Base-by-base conservation (phyloP, 345 rosid species). In the Eucalyptus guilfoylei region DNA sequence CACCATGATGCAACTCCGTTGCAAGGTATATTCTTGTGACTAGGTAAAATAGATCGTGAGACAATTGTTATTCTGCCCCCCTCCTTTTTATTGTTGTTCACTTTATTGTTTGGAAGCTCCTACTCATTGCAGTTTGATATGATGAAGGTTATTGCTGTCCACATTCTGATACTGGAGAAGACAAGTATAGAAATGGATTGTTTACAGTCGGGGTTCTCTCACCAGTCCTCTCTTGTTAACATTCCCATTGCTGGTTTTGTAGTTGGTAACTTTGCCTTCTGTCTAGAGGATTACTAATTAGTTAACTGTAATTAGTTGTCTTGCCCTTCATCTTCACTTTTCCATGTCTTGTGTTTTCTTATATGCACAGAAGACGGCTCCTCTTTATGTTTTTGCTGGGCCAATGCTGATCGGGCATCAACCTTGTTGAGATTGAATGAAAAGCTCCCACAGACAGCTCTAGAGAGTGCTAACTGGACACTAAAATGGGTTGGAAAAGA, bases 181-280 rank as follows among this genome's bases (percentile, higher is more conserved):
- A 54, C 45, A 49, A 89, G 85, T 47, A 83, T 52, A 45, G 88
- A 91, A 58, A 87, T 86, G 90, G 86, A 90, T 87, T 40, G 72
- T 85, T 54, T 88, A 86, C 87, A 19, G 44, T 89, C 92, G 28
- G 89, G 92, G 83, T 90, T 88, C 86, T 83, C 88, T 85, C 88
- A 91, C 42, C 87, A 23, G 88, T 42, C 90, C 88, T 89, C 89
- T 64, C 91, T 30, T 91, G 87, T 97, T 80, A 92, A 94, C 88
- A 95, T 97, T 92, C 96, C 98, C 80, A 92, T 97, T 86, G 96
- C 95, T 80, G 95, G 96, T 85, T 94, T 97, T 94, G 91, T 94
- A 87, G 88, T 96, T 88, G 99, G 99, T 96, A 92, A 94, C 94
- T 90, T 93, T 32, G 89, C 87, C 83, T 60, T 54, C 34, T 21